Evolutionary conservation across 129 eudicot species (phyloP).

Genomic region (Smallanthus sonchifolius): DNA sequence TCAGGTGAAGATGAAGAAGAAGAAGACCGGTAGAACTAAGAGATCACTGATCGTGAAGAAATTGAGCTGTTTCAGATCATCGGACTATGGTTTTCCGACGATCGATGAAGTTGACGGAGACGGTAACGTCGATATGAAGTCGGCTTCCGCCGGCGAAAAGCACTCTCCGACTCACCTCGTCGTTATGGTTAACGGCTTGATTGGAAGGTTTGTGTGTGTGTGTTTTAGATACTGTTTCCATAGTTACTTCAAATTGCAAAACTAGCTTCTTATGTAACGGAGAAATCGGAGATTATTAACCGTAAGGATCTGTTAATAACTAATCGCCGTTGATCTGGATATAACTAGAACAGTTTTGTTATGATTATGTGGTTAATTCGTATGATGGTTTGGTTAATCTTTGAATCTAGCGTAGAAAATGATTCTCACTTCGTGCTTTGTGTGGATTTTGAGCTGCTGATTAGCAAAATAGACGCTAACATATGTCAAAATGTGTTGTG

Average conservation of each 20-base stretch:
- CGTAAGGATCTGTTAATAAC: background rate
- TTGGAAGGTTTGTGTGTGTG: conserved; percentile 64
- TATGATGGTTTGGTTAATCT: background rate
- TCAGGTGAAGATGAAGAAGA: conserved; percentile 16
- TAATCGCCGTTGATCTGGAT: background rate
- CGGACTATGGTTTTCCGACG: conserved; percentile 40
- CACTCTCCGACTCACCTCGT: conserved; percentile 57
- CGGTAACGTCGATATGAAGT: conserved; percentile 55
- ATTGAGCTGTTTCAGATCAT: conserved; percentile 49
- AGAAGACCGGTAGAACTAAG: conserved; percentile 9
- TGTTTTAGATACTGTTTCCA: background rate
- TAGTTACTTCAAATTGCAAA: background rate
- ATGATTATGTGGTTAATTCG: background rate
- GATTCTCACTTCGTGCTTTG: background rate
- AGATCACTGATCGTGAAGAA: conserved; percentile 21
- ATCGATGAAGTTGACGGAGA: conserved; percentile 40
- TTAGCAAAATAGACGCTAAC: conserved; percentile 2
- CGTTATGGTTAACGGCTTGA: conserved; percentile 76
- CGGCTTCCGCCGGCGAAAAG: conserved; percentile 32
- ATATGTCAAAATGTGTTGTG: background rate
- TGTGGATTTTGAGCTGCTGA: conserved; percentile 2
- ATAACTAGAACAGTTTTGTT: background rate
- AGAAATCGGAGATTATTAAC: background rate
- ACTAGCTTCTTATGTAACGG: background rate
- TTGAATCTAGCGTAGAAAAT: background rate